phyloP scores from a whole-genome alignment of 2,329 filamentous ascomycete genomes.

The Cylindrodendrum hubeiense region DNA sequence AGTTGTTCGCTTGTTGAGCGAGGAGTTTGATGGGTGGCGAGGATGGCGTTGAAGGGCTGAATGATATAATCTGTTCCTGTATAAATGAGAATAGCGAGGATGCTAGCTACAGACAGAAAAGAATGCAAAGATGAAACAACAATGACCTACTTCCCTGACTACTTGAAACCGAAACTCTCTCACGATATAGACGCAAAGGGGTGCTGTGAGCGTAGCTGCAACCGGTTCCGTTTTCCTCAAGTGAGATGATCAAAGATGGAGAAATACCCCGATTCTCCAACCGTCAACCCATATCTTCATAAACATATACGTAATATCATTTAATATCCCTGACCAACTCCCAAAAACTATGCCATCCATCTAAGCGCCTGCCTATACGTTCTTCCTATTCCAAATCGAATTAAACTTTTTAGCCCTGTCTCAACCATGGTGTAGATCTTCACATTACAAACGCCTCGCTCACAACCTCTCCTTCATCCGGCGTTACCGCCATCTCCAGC shows the following conservation, averaged over 20 bases:
- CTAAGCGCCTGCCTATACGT: not conserved
- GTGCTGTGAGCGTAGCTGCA: not conserved
- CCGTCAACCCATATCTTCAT: not conserved
- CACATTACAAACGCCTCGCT: conserved; percentile 56
- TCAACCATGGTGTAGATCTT: not conserved
- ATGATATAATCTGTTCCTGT: not conserved
- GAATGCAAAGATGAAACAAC: not conserved
- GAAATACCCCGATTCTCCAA: not conserved
- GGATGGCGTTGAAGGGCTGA: not conserved
- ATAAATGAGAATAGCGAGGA: not conserved
- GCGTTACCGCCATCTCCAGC: conserved; percentile 83
- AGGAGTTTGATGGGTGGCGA: not conserved
- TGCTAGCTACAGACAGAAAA: not conserved
- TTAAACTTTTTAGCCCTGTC: not conserved
- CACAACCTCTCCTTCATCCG: conserved; percentile 70
- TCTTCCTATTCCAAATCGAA: conserved; percentile 13
- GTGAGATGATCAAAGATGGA: not conserved
- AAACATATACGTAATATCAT: conserved; percentile 4
- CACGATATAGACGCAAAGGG: not conserved
- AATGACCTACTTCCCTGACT: not conserved
- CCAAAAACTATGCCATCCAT: conserved; percentile 1
- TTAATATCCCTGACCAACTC: not conserved
- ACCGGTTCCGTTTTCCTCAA: not conserved
- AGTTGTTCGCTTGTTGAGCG: not conserved
- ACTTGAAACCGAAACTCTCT: not conserved